Evolutionary conservation across 1,284 basidiomycete species (phyloP), one percentile per base, ranked within the genome.

Genomic region (Paramarasmius palmivorus): DNA sequence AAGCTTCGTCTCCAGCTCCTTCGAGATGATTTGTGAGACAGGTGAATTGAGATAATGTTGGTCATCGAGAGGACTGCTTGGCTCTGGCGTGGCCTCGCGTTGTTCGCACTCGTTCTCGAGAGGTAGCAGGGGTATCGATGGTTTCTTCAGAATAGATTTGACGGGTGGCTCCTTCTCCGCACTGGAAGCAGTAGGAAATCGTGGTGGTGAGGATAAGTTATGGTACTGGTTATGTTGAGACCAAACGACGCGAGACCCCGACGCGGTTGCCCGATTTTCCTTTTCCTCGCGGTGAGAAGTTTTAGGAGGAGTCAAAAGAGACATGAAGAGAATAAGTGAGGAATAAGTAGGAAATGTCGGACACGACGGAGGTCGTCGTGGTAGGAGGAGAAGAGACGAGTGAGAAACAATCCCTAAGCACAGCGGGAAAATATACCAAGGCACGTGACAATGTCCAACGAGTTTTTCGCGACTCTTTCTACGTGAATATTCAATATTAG

Each of bases 61-160:
- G 61, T 90, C 75, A 9, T 74, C 73, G n/a, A 88, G 73, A 8
- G 87, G 85, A 61, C 85, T 81, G 2, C 72, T 68, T 4, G 90
- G 89, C 59, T 88, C 86, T 17, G 89, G 90, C 0, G 89, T 90
- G 15, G 74, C 67, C 55, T 89, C 83, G 52, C 88, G 79, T 49
- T 73, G 67, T 35, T 69, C 69, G 23, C 23, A 46, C 48, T 76
- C 77, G 35, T 74, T 64, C 4, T 78, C 70, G 29, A 79, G 64
- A 1, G 65, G 46, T 66, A 72, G 54, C 67, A 70, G 38, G 52
- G 61, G 25, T 60, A 65, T 56, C 60, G 60, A 60, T 6, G 70
- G 67, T 56, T 77, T 80, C 68, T 89, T 90, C 23, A 89, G 73
- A 57, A 88, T 90, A 8, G 88, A 85, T 58, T 79, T 84, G 12